These are phyloP conservation scores for Xylaria cubensis DNA, from an alignment of 495 filamentous ascomycete species.

Conservation along the genomic window DNA sequence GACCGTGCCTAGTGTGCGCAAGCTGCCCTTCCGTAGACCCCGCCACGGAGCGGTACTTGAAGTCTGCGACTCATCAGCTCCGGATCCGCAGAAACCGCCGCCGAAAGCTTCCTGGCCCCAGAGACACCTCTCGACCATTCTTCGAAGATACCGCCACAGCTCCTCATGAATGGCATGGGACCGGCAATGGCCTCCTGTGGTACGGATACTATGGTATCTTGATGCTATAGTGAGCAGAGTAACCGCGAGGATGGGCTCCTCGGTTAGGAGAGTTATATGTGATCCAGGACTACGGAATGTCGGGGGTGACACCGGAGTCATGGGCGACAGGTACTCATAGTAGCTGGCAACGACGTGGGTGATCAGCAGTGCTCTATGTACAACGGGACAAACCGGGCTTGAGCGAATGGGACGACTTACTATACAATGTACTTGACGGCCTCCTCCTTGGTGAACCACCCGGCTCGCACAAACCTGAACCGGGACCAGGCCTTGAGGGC, in stretches of 20 bases:
- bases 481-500: conserved; percentile 87
- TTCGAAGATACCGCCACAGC: conserved; percentile 92
- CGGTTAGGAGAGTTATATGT: conserved; percentile 77
- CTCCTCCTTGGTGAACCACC: conserved; percentile 94
- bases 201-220: conserved; percentile 77
- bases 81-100: conserved; percentile 82
- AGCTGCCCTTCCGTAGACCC: conserved; percentile 70
- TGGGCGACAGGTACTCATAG: conserved; percentile 83
- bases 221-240: conserved; percentile 91
- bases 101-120: conserved; percentile 97
- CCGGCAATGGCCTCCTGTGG: conserved; percentile 82
- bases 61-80: conserved; percentile 68
- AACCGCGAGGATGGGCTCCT: conserved; percentile 90
- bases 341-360: conserved; percentile 61
- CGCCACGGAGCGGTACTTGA: conserved; percentile 66
- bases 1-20: conserved; percentile 90
- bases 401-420: conserved; percentile 52
- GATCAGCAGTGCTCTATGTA: conserved; percentile 30
- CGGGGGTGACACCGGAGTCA: conserved; percentile 90
- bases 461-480: conserved; percentile 89
- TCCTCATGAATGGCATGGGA: conserved; percentile 92
- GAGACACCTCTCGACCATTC: conserved; percentile 92
- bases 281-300: conserved; percentile 77
- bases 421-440: conserved; percentile 93
- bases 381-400: neutral